phyloP scores from a whole-genome alignment of 768 basidiomycete species.

The Kwoniella newhampshirensis region DNA sequence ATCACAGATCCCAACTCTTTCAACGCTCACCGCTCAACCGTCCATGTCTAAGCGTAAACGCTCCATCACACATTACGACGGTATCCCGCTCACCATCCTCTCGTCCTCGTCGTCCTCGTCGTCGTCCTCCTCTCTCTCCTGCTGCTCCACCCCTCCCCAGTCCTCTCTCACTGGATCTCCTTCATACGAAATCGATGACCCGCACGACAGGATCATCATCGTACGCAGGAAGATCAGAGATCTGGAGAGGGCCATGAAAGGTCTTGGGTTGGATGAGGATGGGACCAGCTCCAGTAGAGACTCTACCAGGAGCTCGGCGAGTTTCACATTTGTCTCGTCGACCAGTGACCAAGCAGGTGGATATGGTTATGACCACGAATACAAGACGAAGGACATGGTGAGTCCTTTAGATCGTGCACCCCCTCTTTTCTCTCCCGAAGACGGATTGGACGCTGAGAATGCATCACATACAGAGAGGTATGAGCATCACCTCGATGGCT shows the following conservation, averaged over 20 bases:
- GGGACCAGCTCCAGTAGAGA: not conserved
- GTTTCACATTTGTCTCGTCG: not conserved
- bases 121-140: not conserved
- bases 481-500: not conserved
- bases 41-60: constrained; percentile 7
- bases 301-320: constrained; percentile 2
- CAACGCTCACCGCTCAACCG: not conserved
- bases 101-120: not conserved
- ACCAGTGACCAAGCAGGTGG: not conserved
- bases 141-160: not conserved
- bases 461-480: not conserved
- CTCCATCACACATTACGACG: constrained; percentile 10
- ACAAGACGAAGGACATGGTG: not conserved
- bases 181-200: not conserved
- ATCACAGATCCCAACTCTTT: not conserved
- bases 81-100: constrained; percentile 8
- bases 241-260: not conserved
- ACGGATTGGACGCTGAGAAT: not conserved
- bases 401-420: not conserved
- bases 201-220: no score
- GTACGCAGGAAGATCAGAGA: constrained; percentile 4
- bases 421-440: no score
- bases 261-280: not conserved
- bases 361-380: not conserved
- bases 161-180: not conserved